Percentiles rank a stretch among this genome's conserved stretches.
phyloP scores from a whole-genome alignment of 495 filamentous ascomycete genomes.

The Trichoderma orchidacearum region DNA sequence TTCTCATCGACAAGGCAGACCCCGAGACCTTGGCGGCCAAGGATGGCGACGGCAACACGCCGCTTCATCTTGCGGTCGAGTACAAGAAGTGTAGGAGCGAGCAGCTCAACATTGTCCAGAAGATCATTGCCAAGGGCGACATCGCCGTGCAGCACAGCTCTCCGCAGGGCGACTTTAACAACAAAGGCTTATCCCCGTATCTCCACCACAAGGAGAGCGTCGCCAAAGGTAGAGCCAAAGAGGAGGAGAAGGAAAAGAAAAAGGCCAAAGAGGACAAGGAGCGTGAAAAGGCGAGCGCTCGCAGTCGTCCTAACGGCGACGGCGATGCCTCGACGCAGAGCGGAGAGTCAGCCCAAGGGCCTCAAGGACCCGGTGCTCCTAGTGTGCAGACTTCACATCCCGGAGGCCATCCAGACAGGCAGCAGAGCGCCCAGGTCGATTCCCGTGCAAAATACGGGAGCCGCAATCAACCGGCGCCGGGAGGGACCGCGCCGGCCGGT shows the following conservation, averaged over 20 bases:
- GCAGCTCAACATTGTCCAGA: conserved; percentile 10
- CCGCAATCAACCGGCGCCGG: not conserved
- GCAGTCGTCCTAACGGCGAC: not conserved
- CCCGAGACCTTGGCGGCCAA: conserved; percentile 9
- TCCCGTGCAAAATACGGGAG: not conserved
- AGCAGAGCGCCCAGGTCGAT: not conserved
- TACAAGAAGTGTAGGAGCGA: conserved; percentile 9
- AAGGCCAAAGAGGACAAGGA: conserved; percentile 2
- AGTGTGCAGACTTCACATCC: not conserved
- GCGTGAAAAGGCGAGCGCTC: not conserved
- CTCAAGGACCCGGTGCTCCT: not conserved
- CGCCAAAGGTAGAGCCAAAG: not conserved
- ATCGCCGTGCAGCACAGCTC: not conserved
- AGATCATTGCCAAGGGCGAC: conserved; percentile 10
- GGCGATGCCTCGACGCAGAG: not conserved
- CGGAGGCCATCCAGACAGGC: not conserved
- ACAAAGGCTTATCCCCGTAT: conserved; percentile 10
- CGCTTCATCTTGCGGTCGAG: conserved; percentile 16
- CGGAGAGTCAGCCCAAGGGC: not conserved
- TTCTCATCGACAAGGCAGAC: conserved; percentile 5
- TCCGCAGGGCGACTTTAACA: conserved; percentile 6
- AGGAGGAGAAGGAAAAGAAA: conserved; percentile 2
- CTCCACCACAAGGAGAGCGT: conserved; percentile 9
- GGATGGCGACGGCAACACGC: conserved; percentile 12
- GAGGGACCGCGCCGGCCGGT: not conserved